Evolutionary conservation across 805 yeast species (phyloP), one percentile per base, ranked within the genome.

Genomic region (Metschnikowia bowlesiae): DNA sequence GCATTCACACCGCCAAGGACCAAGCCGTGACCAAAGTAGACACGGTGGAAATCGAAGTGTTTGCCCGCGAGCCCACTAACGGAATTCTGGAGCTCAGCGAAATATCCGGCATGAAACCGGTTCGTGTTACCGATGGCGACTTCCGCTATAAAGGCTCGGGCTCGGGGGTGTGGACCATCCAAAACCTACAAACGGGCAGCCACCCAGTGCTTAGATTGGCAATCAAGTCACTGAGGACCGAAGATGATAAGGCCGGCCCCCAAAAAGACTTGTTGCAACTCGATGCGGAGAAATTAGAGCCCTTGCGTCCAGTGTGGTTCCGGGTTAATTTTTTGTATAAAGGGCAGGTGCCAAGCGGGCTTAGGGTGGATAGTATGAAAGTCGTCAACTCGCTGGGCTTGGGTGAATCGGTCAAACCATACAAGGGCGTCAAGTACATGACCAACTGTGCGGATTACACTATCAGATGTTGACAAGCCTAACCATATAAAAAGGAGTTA

Each of bases 341-440:
- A 54, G 96, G 96, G 0, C 73, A 78, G 7, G 74, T 88, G 2
- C 87, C 94, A 1, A 86, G 95, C 64, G 90, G 92, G 0, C 68
- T 87, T 39, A 81, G 80, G 57, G 85, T 90, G 2, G 84, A 80
- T 10, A 74, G 84, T 30, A 68, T 90, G 53, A 79, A 81, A 59
- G 77, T 89, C 14, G 58, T 74, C 7, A 74, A 80, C 53, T 72
- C 76, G n/a, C 72, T 71, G 55, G 90, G 92, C 0, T 58, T 82
- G 49, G 79, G 79, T 6, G 82, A 81, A 2, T 71, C 73, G 4
- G 84, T 81, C 9, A 85, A 83, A 60, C 96, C 96, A 0, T 91
- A 82, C 72, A 91, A 90, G 64, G 98, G 98, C 1, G 97, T 91
- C 18, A 87, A 90, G 62, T 91, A 91, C 62, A 70, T 79, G 9